A percentile compares a stretch with the other conserved stretches of the same genome.
These are phyloP conservation scores for Fraxinus sp. DNA, from an alignment of 305 asterid species.

Conservation along the genomic window DNA sequence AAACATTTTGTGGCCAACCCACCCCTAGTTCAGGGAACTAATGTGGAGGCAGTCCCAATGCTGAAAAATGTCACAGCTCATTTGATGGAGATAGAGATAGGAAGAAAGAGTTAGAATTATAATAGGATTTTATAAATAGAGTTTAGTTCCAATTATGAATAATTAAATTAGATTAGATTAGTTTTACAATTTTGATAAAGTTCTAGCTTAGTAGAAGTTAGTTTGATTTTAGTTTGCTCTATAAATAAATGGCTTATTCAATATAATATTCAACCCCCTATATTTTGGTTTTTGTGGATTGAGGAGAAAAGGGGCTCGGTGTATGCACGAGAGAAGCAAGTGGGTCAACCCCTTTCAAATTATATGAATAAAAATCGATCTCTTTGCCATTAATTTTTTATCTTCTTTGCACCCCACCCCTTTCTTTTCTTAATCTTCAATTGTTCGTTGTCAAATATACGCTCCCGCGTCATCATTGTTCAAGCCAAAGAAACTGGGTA, in stretches of 20 bases:
- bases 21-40: not conserved
- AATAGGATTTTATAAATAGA: not conserved
- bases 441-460: not conserved
- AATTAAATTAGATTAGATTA: not conserved
- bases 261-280: not conserved
- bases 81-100: not conserved
- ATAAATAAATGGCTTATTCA: not conserved
- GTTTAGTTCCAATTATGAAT: not conserved
- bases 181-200: not conserved
- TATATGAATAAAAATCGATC: not conserved
- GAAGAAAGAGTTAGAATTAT: not conserved
- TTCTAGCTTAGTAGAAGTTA: not conserved
- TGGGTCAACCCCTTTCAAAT: not conserved
- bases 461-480: not conserved
- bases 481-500: conserved; percentile 5
- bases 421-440: not conserved
- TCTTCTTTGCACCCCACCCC: not conserved
- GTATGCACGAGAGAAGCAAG: not conserved
- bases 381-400: not conserved
- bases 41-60: not conserved
- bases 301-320: not conserved
- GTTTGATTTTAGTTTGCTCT: not conserved
- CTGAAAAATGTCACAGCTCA: not conserved
- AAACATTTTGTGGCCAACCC: not conserved
- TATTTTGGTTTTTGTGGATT: not conserved